Evolutionary conservation across 2,329 filamentous ascomycete species (phyloP), one percentile per base, ranked within the genome.

Genomic region (Cladosporium sp.): DNA sequence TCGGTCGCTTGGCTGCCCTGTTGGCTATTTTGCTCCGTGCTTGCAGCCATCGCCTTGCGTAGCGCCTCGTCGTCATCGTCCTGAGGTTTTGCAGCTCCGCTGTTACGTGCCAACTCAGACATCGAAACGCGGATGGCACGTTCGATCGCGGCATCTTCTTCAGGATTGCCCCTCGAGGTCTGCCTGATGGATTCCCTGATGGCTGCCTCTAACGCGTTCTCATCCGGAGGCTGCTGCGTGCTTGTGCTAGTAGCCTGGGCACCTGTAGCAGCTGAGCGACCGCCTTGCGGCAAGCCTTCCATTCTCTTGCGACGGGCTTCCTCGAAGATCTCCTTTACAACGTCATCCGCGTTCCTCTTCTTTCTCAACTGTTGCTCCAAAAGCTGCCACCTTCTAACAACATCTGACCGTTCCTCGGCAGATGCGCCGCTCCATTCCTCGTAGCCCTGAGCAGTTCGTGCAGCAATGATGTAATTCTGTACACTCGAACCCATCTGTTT

Each of bases 401-500:
- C 84, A 58, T 87, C 84, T 1, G 78, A 76, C 39, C 82, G 80
- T 72, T 93, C 88, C 60, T 83, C 81, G 0, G 71, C 69, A 0
- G 80, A 82, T 1, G 85, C 77, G 1, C 69, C 68, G 15, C 76
- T 75, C 64, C 85, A 80, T 52, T 92, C 88, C 43, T 86, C 83
- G 61, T 85, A 84, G 1, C 91, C 90, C 70, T 95, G 89, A 0
- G 86, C 80, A 51, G 89, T 88, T 47, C 90, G 82, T 2, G 90
- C 88, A 1, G 89, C 84, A 47, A 91, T 84, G 63, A 95, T 90
- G 70, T 93, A 93, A 64, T 89, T 91, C 51, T 89, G 80, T 17
- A 90, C 85, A 62, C 84, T 89, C 45, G 82, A 85, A 22, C 87
- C 85, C 64, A 90, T 88, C 47, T 82, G 74, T 61, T 84, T 88